Percentiles rank a stretch among this genome's conserved stretches.
These are phyloP conservation scores for Kodamaea sp. DNA, from an alignment of 1,139 yeast genomes.

Conservation along the genomic window DNA sequence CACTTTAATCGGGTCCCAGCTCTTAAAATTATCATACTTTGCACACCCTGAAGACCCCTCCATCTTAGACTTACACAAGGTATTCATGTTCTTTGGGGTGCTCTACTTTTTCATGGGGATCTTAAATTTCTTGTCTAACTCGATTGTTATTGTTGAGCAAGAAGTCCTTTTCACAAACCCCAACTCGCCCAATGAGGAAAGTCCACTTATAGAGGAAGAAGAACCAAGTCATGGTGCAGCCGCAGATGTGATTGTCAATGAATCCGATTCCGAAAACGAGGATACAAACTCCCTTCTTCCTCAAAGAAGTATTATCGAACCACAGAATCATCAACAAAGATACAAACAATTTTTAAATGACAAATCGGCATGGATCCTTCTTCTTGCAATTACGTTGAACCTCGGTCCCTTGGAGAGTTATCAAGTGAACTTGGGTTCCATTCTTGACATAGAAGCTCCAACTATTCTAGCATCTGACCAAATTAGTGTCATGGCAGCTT, in stretches of 20 bases:
- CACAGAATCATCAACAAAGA: slow-evolving; percentile 49
- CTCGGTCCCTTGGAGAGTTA: slow-evolving; percentile 89
- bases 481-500: slow-evolving; percentile 41
- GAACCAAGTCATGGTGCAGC: slow-evolving; percentile 15
- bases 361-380: slow-evolving; percentile 63
- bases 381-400: slow-evolving; percentile 63
- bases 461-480: slow-evolving; percentile 50
- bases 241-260: slow-evolving; percentile 1
- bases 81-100: slow-evolving; percentile 59
- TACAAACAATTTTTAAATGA: slow-evolving; percentile 57
- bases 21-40: slow-evolving; percentile 47
- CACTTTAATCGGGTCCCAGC: slow-evolving; percentile 62
- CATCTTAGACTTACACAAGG: slow-evolving; percentile 49
- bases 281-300: slow-evolving; percentile 19
- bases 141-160: slow-evolving; percentile 63
- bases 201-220: slow-evolving; percentile 19
- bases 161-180: slow-evolving; percentile 40
- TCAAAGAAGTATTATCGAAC: slow-evolving; percentile 36
- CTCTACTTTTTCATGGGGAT: slow-evolving; percentile 58
- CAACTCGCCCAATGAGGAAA: slow-evolving; percentile 19
- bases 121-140: slow-evolving; percentile 61
- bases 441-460: slow-evolving; percentile 34
- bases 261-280: background rate
- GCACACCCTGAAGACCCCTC: slow-evolving; percentile 17
- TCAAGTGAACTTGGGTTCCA: slow-evolving; percentile 79